These are phyloP conservation scores for Saccharomyces hybrid DNA, from an alignment of 1,139 yeast genomes.

Conservation along the genomic window DNA sequence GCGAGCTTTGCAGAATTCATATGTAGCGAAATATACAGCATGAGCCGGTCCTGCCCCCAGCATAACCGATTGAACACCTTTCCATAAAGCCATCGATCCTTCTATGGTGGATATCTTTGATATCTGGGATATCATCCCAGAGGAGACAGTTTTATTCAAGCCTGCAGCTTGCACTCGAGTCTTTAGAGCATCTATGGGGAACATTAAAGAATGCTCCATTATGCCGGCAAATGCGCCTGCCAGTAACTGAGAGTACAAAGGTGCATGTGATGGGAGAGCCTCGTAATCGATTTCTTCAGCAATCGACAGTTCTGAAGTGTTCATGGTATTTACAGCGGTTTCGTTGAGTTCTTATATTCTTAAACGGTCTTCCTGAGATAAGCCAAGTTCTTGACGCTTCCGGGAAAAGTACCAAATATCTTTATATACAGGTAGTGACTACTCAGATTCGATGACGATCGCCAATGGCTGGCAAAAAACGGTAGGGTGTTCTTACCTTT, in stretches of 20 bases:
- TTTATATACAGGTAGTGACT: neutral
- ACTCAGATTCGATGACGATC: neutral
- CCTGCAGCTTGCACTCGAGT: conserved; percentile 72
- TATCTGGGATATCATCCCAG: conserved; percentile 48
- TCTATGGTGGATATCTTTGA: conserved; percentile 77
- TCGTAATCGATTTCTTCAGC: conserved; percentile 65
- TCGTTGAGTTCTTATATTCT: neutral
- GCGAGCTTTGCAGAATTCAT: conserved; percentile 62
- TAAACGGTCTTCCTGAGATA: no score
- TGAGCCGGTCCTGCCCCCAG: conserved; percentile 99
- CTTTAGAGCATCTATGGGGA: conserved; percentile 89
- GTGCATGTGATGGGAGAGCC: conserved; percentile 81
- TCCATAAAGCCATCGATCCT: conserved; percentile 85
- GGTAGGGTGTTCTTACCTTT: neutral
- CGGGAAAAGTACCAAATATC: neutral
- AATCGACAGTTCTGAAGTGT: conserved; percentile 11
- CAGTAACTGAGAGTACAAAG: conserved; percentile 67
- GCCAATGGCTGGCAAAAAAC: neutral
- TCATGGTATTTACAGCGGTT: conserved; percentile 5
- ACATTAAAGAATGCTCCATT: conserved; percentile 97
- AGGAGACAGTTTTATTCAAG: conserved; percentile 30
- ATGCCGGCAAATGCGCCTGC: conserved; percentile 99
- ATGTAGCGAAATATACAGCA: conserved; percentile 94
- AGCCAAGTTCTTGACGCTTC: neutral
- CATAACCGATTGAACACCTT: conserved; percentile 89